Evolutionary conservation across 1,284 basidiomycete genomes (phyloP), one percentile per base, ranked within the genome.

Genomic region (Trichosporon asahii): DNA sequence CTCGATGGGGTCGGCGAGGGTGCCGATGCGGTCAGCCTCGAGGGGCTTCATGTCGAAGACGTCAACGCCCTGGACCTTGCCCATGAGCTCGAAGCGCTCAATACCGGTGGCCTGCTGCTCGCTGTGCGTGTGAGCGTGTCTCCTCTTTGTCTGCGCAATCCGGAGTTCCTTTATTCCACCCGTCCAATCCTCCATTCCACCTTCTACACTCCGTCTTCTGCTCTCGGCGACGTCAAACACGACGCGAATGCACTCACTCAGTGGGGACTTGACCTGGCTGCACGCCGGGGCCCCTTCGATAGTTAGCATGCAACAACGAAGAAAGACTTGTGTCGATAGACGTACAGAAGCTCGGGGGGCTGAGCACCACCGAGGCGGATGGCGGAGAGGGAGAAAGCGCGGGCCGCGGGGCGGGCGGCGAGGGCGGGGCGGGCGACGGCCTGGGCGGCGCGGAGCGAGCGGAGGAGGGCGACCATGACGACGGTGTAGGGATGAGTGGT

Each of bases 91-190:
- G 82, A 95, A 90, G 84, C 96, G 93, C 85, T 98, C 95, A 72
- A 98, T 87, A 90, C 96, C 95, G 76, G 96, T 99, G 33, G 95
- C 89, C 86, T 99, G 96, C 77, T 92, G 87, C 80, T 91, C 87
- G 85, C 83, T 84, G 72, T 55, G 33, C 31, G n/a, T n/a, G 35
- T 46, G 21, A 64, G 44, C 46, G 25, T 23, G 27, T 23, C 57
- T 66, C n/a, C 63, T 21, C 9, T n/a, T 12, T 65, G 46, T 27
- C 49, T 53, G 49, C 3, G 49, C 11, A 9, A 53, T 25, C 35
- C 33, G 55, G n/a, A 66, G 33, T 37, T 18, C 37, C 44, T 3
- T 27, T n/a, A 35, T 61, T 33, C 57, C 46, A 29, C 37, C 65
- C 40, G 25, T 15, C 44, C 44, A 15, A 23, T 27, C 21, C 25